These are phyloP conservation scores for Arxiozyma telluris DNA, from an alignment of 1,139 yeast genomes.

Conservation along the genomic window DNA sequence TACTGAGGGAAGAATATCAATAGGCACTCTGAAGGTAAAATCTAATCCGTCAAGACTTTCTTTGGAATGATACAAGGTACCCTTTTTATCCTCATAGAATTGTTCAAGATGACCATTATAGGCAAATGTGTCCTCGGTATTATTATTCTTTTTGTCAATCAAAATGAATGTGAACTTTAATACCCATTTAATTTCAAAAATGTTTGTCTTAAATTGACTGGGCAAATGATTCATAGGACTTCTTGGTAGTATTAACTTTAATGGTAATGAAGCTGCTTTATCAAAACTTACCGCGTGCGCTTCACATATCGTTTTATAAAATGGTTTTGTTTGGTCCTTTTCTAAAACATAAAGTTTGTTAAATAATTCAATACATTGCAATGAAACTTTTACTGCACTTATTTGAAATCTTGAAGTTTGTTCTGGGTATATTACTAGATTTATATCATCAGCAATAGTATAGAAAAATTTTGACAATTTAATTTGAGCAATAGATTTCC, in stretches of 20 bases:
- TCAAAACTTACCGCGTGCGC: slow-evolving; percentile 28
- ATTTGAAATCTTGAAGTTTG: slow-evolving; percentile 11
- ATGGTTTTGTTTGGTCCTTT: slow-evolving; percentile 13
- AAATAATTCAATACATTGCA: slow-evolving; percentile 30
- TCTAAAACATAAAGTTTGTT: slow-evolving; percentile 23
- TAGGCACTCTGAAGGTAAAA: slow-evolving; percentile 32
- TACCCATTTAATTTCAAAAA: slow-evolving; percentile 33
- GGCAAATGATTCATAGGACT: slow-evolving; percentile 28
- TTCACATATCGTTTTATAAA: slow-evolving; percentile 21
- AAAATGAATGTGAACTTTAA: slow-evolving; percentile 29
- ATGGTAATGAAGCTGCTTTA: slow-evolving; percentile 18
- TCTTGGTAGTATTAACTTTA: slow-evolving; percentile 28
- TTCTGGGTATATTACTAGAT: slow-evolving; percentile 31
- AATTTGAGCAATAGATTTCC: slow-evolving; percentile 28
- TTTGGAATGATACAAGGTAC: slow-evolving; percentile 25
- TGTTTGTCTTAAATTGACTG: slow-evolving; percentile 32
- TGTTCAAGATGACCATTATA: slow-evolving; percentile 2
- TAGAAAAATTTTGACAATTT: slow-evolving; percentile 38
- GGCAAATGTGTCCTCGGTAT: slow-evolving; percentile 10
- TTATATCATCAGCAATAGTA: slow-evolving; percentile 43
- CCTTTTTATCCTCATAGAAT: slow-evolving; percentile 29
- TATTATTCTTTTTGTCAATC: slow-evolving; percentile 12
- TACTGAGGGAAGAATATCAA: slow-evolving; percentile 29
- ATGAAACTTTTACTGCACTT: slow-evolving; percentile 28
- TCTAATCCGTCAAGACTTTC: slow-evolving; percentile 32